Evolutionary conservation across 1,139 yeast species (phyloP).

Genomic region (Blastobotrys ciferrii): DNA sequence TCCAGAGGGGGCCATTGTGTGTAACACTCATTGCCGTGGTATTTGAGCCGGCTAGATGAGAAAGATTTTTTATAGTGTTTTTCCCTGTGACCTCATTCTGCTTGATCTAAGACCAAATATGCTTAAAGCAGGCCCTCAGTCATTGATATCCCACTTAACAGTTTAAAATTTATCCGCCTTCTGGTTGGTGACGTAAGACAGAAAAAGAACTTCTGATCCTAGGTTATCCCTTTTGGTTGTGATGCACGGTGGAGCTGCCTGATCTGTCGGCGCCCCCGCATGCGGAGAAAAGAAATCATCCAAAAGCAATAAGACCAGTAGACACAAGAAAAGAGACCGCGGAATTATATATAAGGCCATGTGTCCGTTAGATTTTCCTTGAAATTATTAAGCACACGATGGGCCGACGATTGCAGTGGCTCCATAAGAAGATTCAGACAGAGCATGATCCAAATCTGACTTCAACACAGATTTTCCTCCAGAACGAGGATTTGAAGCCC

Average conservation of each 20-base stretch:
- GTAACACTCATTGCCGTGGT: no score
- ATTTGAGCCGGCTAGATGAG: no score
- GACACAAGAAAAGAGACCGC: slow-evolving; percentile 2
- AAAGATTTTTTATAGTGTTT: neutral
- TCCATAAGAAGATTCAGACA: slow-evolving; percentile 19
- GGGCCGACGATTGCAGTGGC: neutral
- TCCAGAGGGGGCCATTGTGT: no score
- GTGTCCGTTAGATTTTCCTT: neutral
- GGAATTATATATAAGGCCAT: slow-evolving; percentile 3
- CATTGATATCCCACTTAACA: neutral
- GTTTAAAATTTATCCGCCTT: neutral
- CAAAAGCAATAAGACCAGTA: neutral
- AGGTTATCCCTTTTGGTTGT: neutral
- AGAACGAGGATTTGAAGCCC: slow-evolving; percentile 73
- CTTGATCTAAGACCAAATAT: neutral
- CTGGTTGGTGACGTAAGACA: slow-evolving; percentile 4
- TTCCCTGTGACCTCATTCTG: neutral
- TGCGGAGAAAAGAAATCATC: neutral
- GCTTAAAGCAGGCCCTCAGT: neutral
- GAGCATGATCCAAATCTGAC: slow-evolving; percentile 26
- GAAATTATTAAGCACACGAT: neutral
- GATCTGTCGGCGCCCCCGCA: neutral
- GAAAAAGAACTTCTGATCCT: neutral
- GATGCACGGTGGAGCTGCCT: neutral
- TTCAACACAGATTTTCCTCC: slow-evolving; percentile 40